Percentiles rank a stretch among this genome's conserved stretches.
These are phyloP conservation scores for Talaromyces sp. DNA, from an alignment of 2,329 filamentous ascomycete species.

Conservation along the genomic window DNA sequence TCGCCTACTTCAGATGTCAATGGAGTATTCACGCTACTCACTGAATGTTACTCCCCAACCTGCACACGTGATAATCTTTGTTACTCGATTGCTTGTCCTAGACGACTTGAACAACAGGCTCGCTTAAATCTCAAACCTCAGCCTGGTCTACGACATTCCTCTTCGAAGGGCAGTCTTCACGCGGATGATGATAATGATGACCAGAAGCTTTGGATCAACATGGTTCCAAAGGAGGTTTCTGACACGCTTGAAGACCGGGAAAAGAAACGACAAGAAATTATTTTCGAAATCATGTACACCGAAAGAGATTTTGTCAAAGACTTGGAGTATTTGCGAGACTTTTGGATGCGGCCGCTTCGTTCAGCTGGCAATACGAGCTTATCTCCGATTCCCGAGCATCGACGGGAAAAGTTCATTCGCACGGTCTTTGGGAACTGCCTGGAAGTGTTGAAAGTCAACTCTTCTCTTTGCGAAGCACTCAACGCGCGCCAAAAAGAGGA, in stretches of 20 bases:
- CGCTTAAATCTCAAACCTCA: constrained; percentile 90
- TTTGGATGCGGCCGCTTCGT: constrained; percentile 93
- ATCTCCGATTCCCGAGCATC: constrained; percentile 84
- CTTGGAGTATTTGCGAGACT: constrained; percentile 93
- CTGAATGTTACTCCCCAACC: constrained; percentile 96
- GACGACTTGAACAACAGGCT: constrained; percentile 90
- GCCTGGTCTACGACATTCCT: constrained; percentile 73
- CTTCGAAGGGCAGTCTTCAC: constrained; percentile 69
- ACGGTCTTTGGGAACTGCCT: constrained; percentile 96
- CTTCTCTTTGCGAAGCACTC: constrained; percentile 78
- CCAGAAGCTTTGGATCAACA: constrained; percentile 99
- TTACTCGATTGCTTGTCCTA: constrained; percentile 95
- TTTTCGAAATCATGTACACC: constrained; percentile 97
- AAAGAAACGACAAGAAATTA: constrained; percentile 97
- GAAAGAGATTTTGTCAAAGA: constrained; percentile 99
- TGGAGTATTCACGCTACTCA: constrained; percentile 91
- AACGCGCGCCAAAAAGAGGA: constrained; percentile 87
- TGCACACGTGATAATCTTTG: constrained; percentile 93
- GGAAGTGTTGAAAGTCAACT: constrained; percentile 90
- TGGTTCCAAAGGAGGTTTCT: constrained; percentile 89
- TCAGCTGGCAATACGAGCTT: constrained; percentile 60
- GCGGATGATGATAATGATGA: constrained; percentile 89
- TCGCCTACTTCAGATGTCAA: constrained; percentile 72
- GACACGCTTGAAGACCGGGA: constrained; percentile 86
- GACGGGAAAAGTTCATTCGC: constrained; percentile 84